phyloP scores from a whole-genome alignment of 345 rosid genomes.

The Eucalyptus tenuipes region DNA sequence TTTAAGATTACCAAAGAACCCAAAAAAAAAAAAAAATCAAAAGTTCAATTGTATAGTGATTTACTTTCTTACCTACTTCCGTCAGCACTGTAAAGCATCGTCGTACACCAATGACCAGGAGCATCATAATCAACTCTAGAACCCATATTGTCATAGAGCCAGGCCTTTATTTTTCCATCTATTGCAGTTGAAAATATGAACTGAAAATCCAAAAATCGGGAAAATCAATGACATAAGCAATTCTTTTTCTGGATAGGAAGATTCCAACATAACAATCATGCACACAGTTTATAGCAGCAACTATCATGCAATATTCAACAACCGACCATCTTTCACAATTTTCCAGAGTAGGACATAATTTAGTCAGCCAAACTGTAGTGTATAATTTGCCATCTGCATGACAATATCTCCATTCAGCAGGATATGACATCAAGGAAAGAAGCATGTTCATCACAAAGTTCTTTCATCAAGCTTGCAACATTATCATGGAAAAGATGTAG shows the following conservation, averaged over 20 bases:
- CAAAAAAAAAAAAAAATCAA: not conserved
- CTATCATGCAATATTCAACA: not conserved
- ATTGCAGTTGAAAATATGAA: conserved; percentile 81
- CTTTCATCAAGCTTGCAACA: not conserved
- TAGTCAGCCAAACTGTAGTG: not conserved
- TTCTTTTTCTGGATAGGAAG: not conserved
- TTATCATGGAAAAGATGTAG: not conserved
- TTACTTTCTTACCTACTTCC: conserved; percentile 53
- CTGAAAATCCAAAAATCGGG: conserved; percentile 14
- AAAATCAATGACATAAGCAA: not conserved
- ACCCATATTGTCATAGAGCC: conserved; percentile 74
- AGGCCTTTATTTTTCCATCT: conserved; percentile 93
- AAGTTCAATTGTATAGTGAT: not conserved
- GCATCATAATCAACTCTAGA: conserved; percentile 87
- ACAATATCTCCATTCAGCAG: not conserved
- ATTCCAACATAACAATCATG: not conserved
- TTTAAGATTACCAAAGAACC: not conserved
- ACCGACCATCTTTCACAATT: not conserved
- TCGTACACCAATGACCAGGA: conserved; percentile 81
- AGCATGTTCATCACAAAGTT: not conserved
- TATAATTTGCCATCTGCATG: not conserved
- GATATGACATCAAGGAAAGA: not conserved
- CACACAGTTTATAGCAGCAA: not conserved
- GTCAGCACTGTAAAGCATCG: conserved; percentile 81
- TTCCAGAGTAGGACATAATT: not conserved